Evolutionary conservation across 2,329 filamentous ascomycete species (phyloP).

Genomic region (Fusarium floridanum): DNA sequence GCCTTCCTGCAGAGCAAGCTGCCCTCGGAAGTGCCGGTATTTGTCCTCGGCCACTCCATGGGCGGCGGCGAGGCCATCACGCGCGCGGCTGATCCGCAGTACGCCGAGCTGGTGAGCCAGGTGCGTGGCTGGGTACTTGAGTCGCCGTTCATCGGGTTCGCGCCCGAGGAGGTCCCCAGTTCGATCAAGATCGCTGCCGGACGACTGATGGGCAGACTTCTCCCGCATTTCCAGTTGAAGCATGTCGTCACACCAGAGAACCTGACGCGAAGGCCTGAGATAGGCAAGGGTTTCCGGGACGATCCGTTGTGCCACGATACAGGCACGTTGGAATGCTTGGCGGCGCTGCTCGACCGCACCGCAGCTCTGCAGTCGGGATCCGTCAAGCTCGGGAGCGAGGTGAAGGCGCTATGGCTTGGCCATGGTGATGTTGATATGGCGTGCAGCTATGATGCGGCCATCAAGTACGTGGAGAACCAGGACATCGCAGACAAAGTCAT

Average conservation of each 20-base stretch:
- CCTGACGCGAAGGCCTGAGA: constrained; percentile 75
- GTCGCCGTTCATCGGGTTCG: constrained; percentile 82
- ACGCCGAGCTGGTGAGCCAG: constrained; percentile 67
- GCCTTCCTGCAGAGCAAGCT: constrained; percentile 76
- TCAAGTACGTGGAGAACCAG: constrained; percentile 71
- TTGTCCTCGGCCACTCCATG: constrained; percentile 93
- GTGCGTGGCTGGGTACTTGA: constrained; percentile 82
- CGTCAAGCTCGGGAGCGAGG: constrained; percentile 63
- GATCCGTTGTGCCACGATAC: constrained; percentile 85
- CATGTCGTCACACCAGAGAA: constrained; percentile 74
- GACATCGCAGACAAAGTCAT: constrained; percentile 76
- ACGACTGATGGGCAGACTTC: constrained; percentile 73
- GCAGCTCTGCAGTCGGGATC: constrained; percentile 69
- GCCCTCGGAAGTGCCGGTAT: constrained; percentile 71
- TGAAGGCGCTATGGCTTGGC: constrained; percentile 76
- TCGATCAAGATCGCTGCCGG: constrained; percentile 74
- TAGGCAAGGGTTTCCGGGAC: constrained; percentile 69
- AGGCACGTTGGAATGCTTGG: constrained; percentile 85
- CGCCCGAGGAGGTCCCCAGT: constrained; percentile 73
- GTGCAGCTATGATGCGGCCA: constrained; percentile 74
- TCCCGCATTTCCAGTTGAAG: constrained; percentile 76
- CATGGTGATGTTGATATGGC: constrained; percentile 83
- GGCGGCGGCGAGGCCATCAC: constrained; percentile 83
- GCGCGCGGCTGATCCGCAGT: constrained; percentile 63
- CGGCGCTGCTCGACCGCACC: constrained; percentile 82